Conservation (phyloP, 2,329 filamentous ascomycete genomes). For the Chaetomiaceae sp. region DNA sequence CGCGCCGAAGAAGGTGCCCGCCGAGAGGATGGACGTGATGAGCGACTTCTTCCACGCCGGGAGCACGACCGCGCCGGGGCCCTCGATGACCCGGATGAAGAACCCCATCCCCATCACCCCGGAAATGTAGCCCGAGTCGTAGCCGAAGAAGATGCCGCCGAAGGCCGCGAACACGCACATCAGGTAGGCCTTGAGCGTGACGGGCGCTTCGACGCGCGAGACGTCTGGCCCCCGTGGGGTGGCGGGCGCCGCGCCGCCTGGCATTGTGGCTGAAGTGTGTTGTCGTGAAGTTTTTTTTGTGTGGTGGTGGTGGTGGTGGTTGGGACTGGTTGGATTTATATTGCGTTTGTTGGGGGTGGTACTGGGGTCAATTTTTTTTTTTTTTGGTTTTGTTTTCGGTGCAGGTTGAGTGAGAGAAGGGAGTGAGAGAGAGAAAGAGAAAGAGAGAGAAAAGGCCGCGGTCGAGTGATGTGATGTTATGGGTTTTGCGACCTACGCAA, state of each 20-base stretch:
- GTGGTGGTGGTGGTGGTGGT: not conserved
- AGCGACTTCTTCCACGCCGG: slow-evolving; percentile 34
- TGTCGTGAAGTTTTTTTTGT: no score
- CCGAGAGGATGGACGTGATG: slow-evolving; percentile 63
- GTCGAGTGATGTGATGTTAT: no score
- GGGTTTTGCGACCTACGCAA: no score
- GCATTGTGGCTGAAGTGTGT: no score
- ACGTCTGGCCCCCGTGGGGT: slow-evolving; percentile 42
- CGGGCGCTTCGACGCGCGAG: slow-evolving; percentile 53
- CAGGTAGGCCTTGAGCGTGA: slow-evolving; percentile 55
- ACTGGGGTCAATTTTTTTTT: no score
- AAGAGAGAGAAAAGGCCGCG: no score
- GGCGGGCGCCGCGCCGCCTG: slow-evolving; percentile 16
- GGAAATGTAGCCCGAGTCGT: slow-evolving; percentile 55
- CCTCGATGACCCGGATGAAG: slow-evolving; percentile 34
- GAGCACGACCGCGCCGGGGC: slow-evolving; percentile 19
- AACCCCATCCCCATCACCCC: slow-evolving; percentile 40
- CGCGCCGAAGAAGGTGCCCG: slow-evolving; percentile 61
- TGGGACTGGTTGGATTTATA: not conserved
- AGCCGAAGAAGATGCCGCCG: slow-evolving; percentile 58
- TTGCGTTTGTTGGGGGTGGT: not conserved
- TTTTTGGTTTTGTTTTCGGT: no score
- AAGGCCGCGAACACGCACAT: slow-evolving; percentile 59
- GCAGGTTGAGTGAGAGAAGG: no score
- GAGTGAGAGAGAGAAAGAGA: no score